Conservation (phyloP, 1,284 basidiomycete genomes). For the Sphaerobolus stellatus region DNA sequence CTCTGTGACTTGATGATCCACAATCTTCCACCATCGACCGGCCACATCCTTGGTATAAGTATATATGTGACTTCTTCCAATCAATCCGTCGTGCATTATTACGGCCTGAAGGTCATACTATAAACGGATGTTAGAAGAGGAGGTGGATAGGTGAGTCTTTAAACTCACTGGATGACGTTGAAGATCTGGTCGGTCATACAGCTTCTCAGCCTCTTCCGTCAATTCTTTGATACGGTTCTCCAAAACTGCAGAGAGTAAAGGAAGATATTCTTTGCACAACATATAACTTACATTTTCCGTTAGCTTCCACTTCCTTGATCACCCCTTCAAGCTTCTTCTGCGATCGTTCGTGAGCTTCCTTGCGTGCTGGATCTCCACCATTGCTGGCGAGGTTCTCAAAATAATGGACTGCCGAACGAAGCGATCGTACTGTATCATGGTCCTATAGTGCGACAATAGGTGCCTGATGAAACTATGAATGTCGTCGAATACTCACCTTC, state of each 20-base stretch:
- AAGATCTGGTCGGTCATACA: conserved; percentile 63
- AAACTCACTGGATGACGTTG: conserved; percentile 55
- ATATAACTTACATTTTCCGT: conserved; percentile 48
- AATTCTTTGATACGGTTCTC: conserved; percentile 48
- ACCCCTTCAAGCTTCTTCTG: conserved; percentile 47
- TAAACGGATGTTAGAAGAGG: background rate
- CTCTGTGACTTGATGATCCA: conserved; percentile 68
- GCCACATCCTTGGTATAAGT: conserved; percentile 61
- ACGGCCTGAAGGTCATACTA: conserved; percentile 78
- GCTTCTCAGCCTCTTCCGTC: conserved; percentile 38
- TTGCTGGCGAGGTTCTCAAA: conserved; percentile 62
- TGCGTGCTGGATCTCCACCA: conserved; percentile 46
- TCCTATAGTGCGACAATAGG: conserved; percentile 38
- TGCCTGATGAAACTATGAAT: background rate
- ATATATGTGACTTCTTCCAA: conserved; percentile 70
- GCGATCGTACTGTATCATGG: conserved; percentile 57
- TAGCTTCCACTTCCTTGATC: conserved; percentile 50
- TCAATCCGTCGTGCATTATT: conserved; percentile 70
- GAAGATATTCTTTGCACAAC: background rate
- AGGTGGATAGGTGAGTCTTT: background rate
- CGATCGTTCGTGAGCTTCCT: conserved; percentile 33
- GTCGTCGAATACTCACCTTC: conserved; percentile 57
- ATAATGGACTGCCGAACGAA: conserved; percentile 62
- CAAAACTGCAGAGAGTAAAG: conserved; percentile 43
- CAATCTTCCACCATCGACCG: conserved; percentile 73